Evolutionary conservation across 352 stramenopile species (phyloP), one percentile per base, ranked within the genome.

Genomic region (Globisporangium mamillatum): DNA sequence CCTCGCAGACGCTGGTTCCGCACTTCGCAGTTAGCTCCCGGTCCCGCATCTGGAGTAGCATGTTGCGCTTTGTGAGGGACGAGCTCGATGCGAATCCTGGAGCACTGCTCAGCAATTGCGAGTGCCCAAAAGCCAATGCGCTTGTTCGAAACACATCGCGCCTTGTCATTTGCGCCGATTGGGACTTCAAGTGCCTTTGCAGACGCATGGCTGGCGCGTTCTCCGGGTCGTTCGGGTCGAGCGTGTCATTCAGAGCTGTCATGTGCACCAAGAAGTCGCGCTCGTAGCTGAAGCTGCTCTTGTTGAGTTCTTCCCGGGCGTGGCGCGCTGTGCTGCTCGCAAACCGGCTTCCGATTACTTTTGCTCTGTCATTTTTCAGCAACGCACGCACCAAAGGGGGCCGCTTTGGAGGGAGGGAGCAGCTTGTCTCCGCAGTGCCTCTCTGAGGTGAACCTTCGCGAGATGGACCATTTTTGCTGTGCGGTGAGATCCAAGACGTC

Each of bases 151-250:
- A 91, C n/a, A 88, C 64, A 41, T 78, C 80, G 48, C 76, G 62
- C 27, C 78, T 38, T 14, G 75, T 63, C 20, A 81, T 64, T 22
- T 63, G 52, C 2, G 73, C 56, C 10, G 82, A 87, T 59, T 76
- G 75, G 24, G 60, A 66, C 59, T 72, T 72, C 32, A 79, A 57
- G 56, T 90, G 78, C 41, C 77, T 69, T 25, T 88, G 74, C 20
- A 91, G 63, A 1, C 79, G 78, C 65, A 84, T 64, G 4, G 90
- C 72, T 1, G 73, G 53, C 6, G 77, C 70, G 64, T 95, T 91
- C 5, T 87, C 79, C 3, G 88, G 88, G 62, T 95, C 83, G 54
- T 94, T 94, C 24, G 81, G 80, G 66, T 97, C 89, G 7, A 97
- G 58, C 2, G 32, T 18, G 2, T 69, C 44, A n/a, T 77, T 48